These are phyloP conservation scores for Amyloporia xantha DNA, from an alignment of 768 basidiomycete species.

Conservation along the genomic window DNA sequence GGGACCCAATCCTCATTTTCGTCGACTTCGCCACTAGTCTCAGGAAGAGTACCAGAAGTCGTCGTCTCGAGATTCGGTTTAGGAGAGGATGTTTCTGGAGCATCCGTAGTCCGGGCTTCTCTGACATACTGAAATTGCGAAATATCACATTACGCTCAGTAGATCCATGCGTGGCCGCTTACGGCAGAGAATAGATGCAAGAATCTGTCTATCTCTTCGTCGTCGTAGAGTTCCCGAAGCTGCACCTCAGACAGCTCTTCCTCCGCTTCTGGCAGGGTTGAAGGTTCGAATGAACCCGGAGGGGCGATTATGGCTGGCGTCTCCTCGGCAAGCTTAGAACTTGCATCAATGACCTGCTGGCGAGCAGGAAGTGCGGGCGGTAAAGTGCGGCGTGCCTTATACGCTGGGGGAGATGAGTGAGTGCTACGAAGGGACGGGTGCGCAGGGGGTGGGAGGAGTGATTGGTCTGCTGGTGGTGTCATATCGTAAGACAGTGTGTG, in stretches of 20 bases:
- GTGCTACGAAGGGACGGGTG: conserved; percentile 2
- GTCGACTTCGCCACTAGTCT: background rate
- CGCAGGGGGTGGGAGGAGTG: background rate
- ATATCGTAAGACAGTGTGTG: too few relatives aligned
- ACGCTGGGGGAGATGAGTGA: background rate
- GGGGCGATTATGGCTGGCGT: background rate
- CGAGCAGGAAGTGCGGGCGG: background rate
- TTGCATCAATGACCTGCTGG: background rate
- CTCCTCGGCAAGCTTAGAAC: background rate
- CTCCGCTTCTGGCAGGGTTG: conserved; percentile 8
- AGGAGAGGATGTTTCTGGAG: background rate
- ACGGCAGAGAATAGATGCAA: conserved; percentile 56
- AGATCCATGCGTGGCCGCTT: conserved; percentile 25
- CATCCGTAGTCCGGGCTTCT: conserved; percentile 39
- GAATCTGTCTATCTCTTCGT: conserved; percentile 58
- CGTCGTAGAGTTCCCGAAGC: conserved; percentile 52
- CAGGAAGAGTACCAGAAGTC: background rate
- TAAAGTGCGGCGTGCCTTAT: background rate
- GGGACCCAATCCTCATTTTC: conserved; percentile 7
- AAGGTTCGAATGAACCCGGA: background rate
- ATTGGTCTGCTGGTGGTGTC: too few relatives aligned
- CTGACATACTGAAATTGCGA: conserved; percentile 42
- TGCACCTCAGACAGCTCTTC: conserved; percentile 42
- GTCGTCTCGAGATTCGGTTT: background rate
- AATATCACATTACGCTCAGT: too few relatives aligned